Percentiles rank a stretch among this genome's conserved stretches.
These are phyloP conservation scores for Microbotryum scabiosae DNA, from an alignment of 1,284 basidiomycete genomes.

Conservation along the genomic window DNA sequence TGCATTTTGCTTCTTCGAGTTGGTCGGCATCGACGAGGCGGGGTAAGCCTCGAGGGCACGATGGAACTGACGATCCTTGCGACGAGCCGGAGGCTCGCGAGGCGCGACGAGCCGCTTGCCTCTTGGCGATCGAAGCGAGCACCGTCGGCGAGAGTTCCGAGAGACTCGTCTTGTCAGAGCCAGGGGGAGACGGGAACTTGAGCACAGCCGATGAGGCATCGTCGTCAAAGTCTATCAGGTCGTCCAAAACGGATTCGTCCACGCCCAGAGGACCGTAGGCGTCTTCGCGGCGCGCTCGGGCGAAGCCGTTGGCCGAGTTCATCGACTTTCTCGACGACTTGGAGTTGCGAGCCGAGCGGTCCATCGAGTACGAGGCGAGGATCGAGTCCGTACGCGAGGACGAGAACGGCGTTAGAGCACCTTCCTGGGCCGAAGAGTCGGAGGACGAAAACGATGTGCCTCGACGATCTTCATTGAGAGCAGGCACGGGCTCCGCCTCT, in stretches of 20 bases:
- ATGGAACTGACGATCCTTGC: constrained; percentile 1
- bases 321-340: not conserved
- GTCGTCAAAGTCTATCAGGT: not conserved
- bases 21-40: not conserved
- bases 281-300: constrained; percentile 10
- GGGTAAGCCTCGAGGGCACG: too few relatives aligned
- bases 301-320: constrained; percentile 8
- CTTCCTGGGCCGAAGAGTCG: too few relatives aligned
- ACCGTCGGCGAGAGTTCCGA: not conserved
- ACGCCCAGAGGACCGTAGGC: too few relatives aligned
- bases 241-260: too few relatives aligned
- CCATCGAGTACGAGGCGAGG: too few relatives aligned
- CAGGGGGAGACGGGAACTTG: not conserved
- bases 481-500: too few relatives aligned
- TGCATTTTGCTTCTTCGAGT: constrained; percentile 7
- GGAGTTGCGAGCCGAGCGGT: not conserved
- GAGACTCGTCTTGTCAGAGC: not conserved
- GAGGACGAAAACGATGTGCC: too few relatives aligned
- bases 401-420: too few relatives aligned
- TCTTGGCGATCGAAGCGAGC: constrained; percentile 9
- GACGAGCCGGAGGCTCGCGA: not conserved
- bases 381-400: too few relatives aligned
- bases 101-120: not conserved
- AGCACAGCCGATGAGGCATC: not conserved
- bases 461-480: too few relatives aligned